These are phyloP conservation scores for Lipomyces mesembrius DNA, from an alignment of 805 yeast genomes.

Conservation along the genomic window DNA sequence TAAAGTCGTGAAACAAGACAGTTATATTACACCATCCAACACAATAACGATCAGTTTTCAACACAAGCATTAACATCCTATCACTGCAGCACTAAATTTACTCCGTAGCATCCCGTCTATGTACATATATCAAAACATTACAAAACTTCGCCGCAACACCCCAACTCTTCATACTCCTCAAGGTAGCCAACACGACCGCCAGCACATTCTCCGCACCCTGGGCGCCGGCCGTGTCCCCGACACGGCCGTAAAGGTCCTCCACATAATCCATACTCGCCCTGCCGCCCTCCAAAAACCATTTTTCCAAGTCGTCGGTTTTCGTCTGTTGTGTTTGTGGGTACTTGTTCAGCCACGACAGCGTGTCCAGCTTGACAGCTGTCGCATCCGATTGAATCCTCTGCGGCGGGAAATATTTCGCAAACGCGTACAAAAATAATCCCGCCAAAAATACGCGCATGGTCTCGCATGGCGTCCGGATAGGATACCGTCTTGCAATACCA, in stretches of 20 bases:
- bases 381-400: neutral
- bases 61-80: neutral
- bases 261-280: constrained; percentile 27
- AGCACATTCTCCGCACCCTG: constrained; percentile 18
- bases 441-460: constrained; percentile 39
- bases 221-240: constrained; percentile 14
- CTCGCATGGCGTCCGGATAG: constrained; percentile 38
- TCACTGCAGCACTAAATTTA: neutral
- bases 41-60: neutral
- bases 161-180: constrained; percentile 30
- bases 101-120: constrained; percentile 6
- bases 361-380: constrained; percentile 16
- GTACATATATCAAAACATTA: constrained; percentile 10
- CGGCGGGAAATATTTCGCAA: constrained; percentile 28
- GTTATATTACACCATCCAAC: neutral
- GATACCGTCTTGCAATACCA: constrained; percentile 29
- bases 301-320: constrained; percentile 20
- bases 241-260: constrained; percentile 24
- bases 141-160: constrained; percentile 38
- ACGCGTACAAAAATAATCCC: constrained; percentile 38
- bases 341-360: constrained; percentile 20
- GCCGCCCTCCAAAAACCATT: constrained; percentile 35
- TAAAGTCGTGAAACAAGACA: neutral
- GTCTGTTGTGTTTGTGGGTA: neutral
- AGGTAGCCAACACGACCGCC: constrained; percentile 30